Base-by-base conservation (phyloP, 805 yeast species). In the Lipomyces sp. region DNA sequence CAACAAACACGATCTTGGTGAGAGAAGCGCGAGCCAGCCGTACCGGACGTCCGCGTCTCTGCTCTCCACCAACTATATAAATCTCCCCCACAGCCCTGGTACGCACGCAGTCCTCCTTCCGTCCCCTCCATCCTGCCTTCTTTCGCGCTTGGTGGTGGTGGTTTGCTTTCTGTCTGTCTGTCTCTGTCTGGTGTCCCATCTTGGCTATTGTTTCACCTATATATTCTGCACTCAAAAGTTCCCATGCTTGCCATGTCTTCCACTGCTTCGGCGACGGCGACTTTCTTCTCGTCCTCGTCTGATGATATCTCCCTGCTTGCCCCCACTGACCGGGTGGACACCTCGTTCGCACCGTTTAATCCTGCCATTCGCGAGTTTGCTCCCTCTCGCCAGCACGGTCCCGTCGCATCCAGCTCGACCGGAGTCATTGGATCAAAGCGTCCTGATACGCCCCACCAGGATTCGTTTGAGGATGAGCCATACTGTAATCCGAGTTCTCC, bases 401-500 rank as follows among this genome's bases (percentile, higher is more conserved):
- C 48, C 24, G 24, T 24, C 24, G 2, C 48, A 8, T 42, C 48
- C 8, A 51, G 34, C 34, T 11, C 54, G n/a, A 51, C n/a, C 32
- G 54, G 54, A 3, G 34, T 51, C 30, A 51, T 51, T 51, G 54
- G 54, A 51, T 29, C 54, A 29, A 51, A 32, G 54, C 54, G 54
- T 6, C 54, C 54, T 29, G 54, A 7, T 34, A 51, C 62, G 57
- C 34, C 65, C 11, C 34, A 58, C 15, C 30, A 42, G 37, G 37
- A 48, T 24, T 33, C 34, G 15, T 11, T 24, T 29, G 29, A 29
- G 24, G 35, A 18, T 34, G 63, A 32, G 18, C 3, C 56, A 30
- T 55, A 57, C 59, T 24, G 59, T 7, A 30, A 34, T 29, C 63
- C 62, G 13, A 53, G 45, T 42, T 58, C 53, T 51, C 67, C 39